A percentile compares a stretch with the other conserved stretches of the same genome.
Conservation (phyloP, 2,329 filamentous ascomycete species). For the Ophiostoma sp. region DNA sequence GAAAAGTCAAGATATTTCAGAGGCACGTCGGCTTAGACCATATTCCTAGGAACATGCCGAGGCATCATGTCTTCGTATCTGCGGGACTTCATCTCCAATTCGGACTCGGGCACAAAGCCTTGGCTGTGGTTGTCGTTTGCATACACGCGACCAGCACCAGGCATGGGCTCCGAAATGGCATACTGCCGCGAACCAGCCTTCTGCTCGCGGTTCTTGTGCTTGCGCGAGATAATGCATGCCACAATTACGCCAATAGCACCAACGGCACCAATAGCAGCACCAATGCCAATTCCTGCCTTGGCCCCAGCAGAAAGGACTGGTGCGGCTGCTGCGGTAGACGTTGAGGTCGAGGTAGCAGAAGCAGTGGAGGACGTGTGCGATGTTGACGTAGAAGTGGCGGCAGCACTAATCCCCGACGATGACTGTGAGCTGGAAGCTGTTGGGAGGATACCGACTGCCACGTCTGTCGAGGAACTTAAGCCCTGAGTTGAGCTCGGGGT, state of each 20-base stretch:
- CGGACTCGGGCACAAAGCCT: conserved; percentile 38
- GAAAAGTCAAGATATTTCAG: not conserved
- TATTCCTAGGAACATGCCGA: conserved; percentile 43
- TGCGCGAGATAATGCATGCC: conserved; percentile 23
- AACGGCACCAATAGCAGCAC: conserved; percentile 24
- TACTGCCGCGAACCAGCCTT: not conserved
- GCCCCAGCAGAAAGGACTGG: conserved; percentile 24
- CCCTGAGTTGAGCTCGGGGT: not conserved
- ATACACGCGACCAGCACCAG: conserved; percentile 41
- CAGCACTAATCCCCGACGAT: not conserved
- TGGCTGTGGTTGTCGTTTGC: conserved; percentile 36
- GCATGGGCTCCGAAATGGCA: conserved; percentile 50
- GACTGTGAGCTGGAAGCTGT: not conserved
- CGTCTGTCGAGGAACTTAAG: conserved; percentile 9
- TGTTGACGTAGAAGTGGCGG: not conserved
- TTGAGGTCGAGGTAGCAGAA: not conserved
- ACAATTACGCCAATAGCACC: conserved; percentile 24
- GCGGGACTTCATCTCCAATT: conserved; percentile 48
- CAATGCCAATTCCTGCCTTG: conserved; percentile 29
- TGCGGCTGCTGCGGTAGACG: conserved; percentile 10
- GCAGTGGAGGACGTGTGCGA: conserved; percentile 5
- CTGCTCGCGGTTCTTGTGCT: conserved; percentile 20
- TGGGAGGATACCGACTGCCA: not conserved
- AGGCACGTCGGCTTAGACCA: conserved; percentile 29
- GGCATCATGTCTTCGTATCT: conserved; percentile 56